These are phyloP conservation scores for Dendryphion nanum DNA, from an alignment of 2,329 filamentous ascomycete genomes.

Conservation along the genomic window DNA sequence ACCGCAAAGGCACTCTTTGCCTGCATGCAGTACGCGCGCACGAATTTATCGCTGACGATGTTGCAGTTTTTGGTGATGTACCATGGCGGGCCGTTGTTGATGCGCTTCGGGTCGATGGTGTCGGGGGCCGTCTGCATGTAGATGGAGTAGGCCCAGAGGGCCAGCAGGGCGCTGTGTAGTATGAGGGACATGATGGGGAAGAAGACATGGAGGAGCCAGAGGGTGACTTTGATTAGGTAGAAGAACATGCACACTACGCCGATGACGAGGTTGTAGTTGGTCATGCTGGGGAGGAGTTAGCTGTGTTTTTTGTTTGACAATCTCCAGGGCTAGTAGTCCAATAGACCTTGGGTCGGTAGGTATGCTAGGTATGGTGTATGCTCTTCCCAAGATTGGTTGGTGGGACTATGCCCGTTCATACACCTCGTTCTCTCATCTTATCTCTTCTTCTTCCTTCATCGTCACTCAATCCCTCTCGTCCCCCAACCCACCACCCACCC, in stretches of 20 bases:
- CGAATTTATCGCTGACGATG: conserved; percentile 56
- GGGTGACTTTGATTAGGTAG: conserved; percentile 67
- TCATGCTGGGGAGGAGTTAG: conserved; percentile 55
- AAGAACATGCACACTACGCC: conserved; percentile 75
- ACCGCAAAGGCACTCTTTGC: conserved; percentile 67
- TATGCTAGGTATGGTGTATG: too few relatives aligned
- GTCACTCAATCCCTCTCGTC: conserved; percentile 1
- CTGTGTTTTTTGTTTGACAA: neutral
- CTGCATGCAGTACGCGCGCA: conserved; percentile 60
- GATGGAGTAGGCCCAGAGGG: conserved; percentile 64
- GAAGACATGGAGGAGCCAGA: conserved; percentile 70
- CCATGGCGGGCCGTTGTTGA: conserved; percentile 66
- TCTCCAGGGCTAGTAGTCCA: too few relatives aligned
- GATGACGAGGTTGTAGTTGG: conserved; percentile 73
- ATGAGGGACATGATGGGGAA: conserved; percentile 63
- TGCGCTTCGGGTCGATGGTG: conserved; percentile 63
- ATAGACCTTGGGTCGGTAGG: too few relatives aligned
- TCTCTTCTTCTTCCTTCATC: conserved; percentile 11
- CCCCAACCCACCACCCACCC: conserved; percentile 1
- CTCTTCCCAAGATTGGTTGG: too few relatives aligned
- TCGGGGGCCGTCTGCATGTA: conserved; percentile 74
- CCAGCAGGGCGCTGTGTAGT: conserved; percentile 57
- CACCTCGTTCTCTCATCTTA: too few relatives aligned
- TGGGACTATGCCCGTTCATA: neutral
- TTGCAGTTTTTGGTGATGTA: conserved; percentile 71